Evolutionary conservation across 768 basidiomycete species (phyloP).

Genomic region (Paxillus rubicundulus): DNA sequence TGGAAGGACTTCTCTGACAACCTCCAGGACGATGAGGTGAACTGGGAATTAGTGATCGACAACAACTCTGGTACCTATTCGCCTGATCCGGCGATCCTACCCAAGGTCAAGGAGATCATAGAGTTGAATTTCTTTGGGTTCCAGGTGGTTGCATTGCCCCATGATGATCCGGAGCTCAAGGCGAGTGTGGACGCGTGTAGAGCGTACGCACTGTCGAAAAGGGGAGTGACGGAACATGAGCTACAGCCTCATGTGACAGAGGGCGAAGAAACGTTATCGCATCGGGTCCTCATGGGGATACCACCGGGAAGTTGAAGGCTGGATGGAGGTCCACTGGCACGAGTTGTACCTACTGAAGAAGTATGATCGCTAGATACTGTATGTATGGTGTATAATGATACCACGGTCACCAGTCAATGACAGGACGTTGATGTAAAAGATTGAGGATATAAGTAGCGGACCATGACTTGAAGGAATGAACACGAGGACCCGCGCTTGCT

Average conservation of each 20-base stretch:
- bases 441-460: conserved; percentile 20
- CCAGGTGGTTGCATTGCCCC: conserved; percentile 50
- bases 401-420: background rate
- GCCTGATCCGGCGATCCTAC: conserved; percentile 62
- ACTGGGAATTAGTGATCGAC: conserved; percentile 83
- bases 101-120: conserved; percentile 56
- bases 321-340: background rate
- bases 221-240: conserved; percentile 61
- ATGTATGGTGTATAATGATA: background rate
- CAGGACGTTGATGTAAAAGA: conserved; percentile 9
- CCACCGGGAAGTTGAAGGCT: conserved; percentile 6
- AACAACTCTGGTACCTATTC: conserved; percentile 87
- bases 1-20: conserved; percentile 63
- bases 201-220: conserved; percentile 56
- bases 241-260: conserved; percentile 58
- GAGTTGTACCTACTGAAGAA: background rate
- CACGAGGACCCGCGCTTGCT: background rate
- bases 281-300: conserved; percentile 17
- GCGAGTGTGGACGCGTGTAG: conserved; percentile 66
- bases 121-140: conserved; percentile 75
- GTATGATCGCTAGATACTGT: background rate
- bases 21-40: conserved; percentile 50
- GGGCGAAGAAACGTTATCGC: conserved; percentile 53
- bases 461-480: background rate
- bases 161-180: conserved; percentile 52